Base-by-base conservation (phyloP, 495 filamentous ascomycete species). In the Penicillium desertorum region DNA sequence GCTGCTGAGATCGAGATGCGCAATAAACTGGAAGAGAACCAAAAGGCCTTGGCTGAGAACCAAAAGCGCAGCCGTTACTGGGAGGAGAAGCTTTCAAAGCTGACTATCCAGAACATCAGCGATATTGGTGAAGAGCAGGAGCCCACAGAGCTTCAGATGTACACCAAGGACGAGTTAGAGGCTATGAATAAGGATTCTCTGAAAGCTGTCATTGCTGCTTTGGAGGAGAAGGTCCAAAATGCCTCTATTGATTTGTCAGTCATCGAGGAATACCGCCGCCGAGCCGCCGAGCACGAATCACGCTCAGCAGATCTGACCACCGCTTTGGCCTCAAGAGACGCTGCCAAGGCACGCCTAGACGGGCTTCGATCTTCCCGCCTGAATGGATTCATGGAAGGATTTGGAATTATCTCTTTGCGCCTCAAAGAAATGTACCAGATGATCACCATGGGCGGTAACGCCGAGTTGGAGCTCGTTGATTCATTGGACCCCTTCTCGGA, bases 391-490 rank as follows among this genome's bases (percentile, higher is more conserved):
- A 98, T 98, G 93, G 91, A 93, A 73, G 94, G 95, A 25, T 98
- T 98, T 76, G 87, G 86, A 69, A 87, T 82, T 53, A 98, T 98
- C 69, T 96, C 92, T n/a, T 77, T 96, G 20, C 87, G 93, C 2
- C 79, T 98, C 52, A 98, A 98, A 78, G 94, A 98, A 72, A 98
- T 98, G 94, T 98, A 98, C 76, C 94, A 98, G 73, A 97, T 98
- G 94, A 98, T 98, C 73, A 98, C 94, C 27, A 98, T 98, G 94
- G 94, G 94, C 58, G 94, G 94, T 42, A 98, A 98, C 65, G 94
- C 94, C 8, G 95, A 98, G 78, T 80, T 98, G 14, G 94, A 98
- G 70, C 85, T 98, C 27, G 94, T 98, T 20, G 94, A 98, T 72
- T 90, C 86, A 1, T 77, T 98, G 4, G 94, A 98, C 72, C 94